phyloP scores from a whole-genome alignment of 768 basidiomycete genomes.

The Nidularia sp. region DNA sequence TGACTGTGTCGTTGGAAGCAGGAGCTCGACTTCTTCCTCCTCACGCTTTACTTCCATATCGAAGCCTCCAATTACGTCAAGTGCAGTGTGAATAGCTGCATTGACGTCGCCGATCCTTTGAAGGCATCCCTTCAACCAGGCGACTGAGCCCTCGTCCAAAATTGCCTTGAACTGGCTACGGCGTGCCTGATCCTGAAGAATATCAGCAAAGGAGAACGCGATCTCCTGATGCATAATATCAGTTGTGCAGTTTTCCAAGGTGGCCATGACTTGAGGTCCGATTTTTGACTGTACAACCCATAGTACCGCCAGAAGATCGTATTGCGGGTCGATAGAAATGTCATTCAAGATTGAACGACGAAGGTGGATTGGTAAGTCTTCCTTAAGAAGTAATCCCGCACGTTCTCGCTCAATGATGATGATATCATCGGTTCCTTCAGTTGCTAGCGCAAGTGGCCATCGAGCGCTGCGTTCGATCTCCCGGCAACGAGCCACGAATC shows the following conservation, averaged over 20 bases:
- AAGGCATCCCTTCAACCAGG: slow-evolving; percentile 60
- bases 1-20: slow-evolving; percentile 50
- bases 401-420: slow-evolving; percentile 78
- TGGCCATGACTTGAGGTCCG: slow-evolving; percentile 52
- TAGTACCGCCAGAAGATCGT: slow-evolving; percentile 53
- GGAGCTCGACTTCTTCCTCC: slow-evolving; percentile 62
- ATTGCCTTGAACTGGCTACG: slow-evolving; percentile 48
- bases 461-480: slow-evolving; percentile 86
- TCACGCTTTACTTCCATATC: slow-evolving; percentile 72
- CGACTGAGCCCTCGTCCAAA: slow-evolving; percentile 55
- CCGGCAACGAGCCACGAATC: slow-evolving; percentile 86
- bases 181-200: slow-evolving; percentile 62
- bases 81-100: slow-evolving; percentile 45
- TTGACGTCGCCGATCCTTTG: slow-evolving; percentile 55
- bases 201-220: slow-evolving; percentile 73
- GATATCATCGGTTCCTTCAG: slow-evolving; percentile 39
- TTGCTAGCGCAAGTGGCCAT: slow-evolving; percentile 70
- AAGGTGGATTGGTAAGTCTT: slow-evolving; percentile 65
- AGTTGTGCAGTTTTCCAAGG: slow-evolving; percentile 53
- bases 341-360: slow-evolving; percentile 44
- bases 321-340: slow-evolving; percentile 43
- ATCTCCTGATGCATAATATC: slow-evolving; percentile 75
- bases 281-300: slow-evolving; percentile 62
- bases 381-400: slow-evolving; percentile 54
- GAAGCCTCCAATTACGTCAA: slow-evolving; percentile 72